These are phyloP conservation scores for Podaxis sp. DNA, from an alignment of 768 basidiomycete species.

Conservation along the genomic window DNA sequence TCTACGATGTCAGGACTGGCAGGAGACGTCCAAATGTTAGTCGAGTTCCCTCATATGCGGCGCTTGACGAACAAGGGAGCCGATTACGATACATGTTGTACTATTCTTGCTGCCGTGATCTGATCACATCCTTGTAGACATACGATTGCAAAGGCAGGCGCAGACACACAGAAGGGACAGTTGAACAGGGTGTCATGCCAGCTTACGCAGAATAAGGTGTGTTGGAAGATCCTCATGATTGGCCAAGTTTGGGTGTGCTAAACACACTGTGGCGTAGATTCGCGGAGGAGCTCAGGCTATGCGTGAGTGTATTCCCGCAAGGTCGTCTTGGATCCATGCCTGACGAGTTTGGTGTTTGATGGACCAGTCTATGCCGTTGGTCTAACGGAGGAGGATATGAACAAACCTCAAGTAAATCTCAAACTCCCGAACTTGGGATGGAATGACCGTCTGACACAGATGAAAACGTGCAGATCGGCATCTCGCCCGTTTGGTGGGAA, in stretches of 20 bases:
- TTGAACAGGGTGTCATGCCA: conserved; percentile 77
- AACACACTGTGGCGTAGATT: conserved; percentile 24
- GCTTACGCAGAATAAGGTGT: conserved; percentile 76
- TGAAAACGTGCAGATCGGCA: conserved; percentile 63
- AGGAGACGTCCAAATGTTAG: conserved; percentile 59
- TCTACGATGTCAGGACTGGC: background rate
- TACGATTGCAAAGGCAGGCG: conserved; percentile 21
- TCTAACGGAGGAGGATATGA: conserved; percentile 75
- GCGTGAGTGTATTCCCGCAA: conserved; percentile 47
- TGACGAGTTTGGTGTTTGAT: background rate
- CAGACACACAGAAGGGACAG: conserved; percentile 27
- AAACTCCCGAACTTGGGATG: too few species aligned
- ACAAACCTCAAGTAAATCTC: conserved; percentile 70
- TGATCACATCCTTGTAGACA: conserved; percentile 38
- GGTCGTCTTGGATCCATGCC: background rate
- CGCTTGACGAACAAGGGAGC: background rate
- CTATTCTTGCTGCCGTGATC: background rate
- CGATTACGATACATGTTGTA: background rate
- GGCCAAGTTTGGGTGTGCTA: background rate
- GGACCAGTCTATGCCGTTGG: conserved; percentile 77
- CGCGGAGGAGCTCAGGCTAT: conserved; percentile 84
- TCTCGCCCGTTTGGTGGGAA: conserved; percentile 92
- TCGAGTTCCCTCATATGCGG: background rate
- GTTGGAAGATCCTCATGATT: background rate
- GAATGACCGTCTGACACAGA: conserved; percentile 12